Evolutionary conservation across 2,329 filamentous ascomycete genomes (phyloP), one percentile per base, ranked within the genome.

Genomic region (Amylocarpus encephaloides): DNA sequence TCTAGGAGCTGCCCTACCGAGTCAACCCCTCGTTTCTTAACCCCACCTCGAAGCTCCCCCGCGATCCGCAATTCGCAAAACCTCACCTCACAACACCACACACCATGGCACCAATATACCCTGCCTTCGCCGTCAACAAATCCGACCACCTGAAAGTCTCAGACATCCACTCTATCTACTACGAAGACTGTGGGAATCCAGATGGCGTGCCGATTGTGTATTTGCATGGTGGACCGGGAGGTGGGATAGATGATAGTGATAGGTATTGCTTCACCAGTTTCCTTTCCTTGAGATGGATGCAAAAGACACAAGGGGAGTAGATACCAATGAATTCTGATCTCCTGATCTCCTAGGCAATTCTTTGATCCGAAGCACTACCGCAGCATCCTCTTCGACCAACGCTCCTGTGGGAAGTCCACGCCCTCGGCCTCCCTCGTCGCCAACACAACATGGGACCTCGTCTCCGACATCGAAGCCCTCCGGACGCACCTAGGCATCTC

Each of bases 341-440:
- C 12, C 7, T 7, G 22, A 7, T 18, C 34, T 42, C 12, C 26
- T 51, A 71, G 72, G 16, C 62, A 62, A 15, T 75, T 69, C 60
- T 75, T 75, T 62, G 61, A 73, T 52, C 72, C 72, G 3, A 46
- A 55, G 6, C 57, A 70, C 36, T 75, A 75, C 55, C 68, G 71
- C 11, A 68, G 71, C 13, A 61, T 75, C 22, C 68, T 75, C 34
- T 63, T 75, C 43, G 73, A 76, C 56, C 73, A 76, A 56, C 68
- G 73, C 13, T 72, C 73, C 6, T 66, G 64, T 13, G 73, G 73
- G 5, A 65, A 70, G 53, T 75, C 72, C 5, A 64, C 64, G 0
- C 73, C 73, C 6, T 59, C 63, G 15, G 68, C 69, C 19, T 66
- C 67, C 22, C 64, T 71, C 2, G 58, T 62, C 10, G 67, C 74